Base-by-base conservation (phyloP, 2,329 filamentous ascomycete species). In the Pseudocercospora eumusae region DNA sequence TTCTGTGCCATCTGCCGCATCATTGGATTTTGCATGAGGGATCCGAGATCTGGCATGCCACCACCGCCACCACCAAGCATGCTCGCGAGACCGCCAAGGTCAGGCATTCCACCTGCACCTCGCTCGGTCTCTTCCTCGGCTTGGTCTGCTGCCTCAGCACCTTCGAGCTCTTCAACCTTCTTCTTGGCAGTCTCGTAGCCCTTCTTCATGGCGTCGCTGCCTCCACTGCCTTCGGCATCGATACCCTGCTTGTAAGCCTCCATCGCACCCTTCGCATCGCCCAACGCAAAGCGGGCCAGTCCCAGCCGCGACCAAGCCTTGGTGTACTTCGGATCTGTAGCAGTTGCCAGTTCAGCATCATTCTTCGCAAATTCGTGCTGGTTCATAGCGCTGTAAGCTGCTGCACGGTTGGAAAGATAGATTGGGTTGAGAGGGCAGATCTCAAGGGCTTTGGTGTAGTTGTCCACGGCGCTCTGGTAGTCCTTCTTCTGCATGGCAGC, bases 11-110 rank as follows among this genome's bases (percentile, higher is more conserved):
- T 97, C 80, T 85, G 90, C 56, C 92, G 87, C 80, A 99, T 96
- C 95, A 98, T 98, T 60, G 95, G 95, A 81, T 98, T 99, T 82
- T 83, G 92, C 92, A 98, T 96, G 76, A 99, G 88, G 66, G 86
- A 86, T 66, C 86, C 80, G 23, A 99, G 82, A 76, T 98, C 93
- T 11, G 93, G 92, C 90, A 96, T 95, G 59, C 91, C 91, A 56
- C 89, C 89, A 20, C 84, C 86, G 20, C 82, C 85, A 25, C 82
- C 85, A 25, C 82, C 86, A 33, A 82, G 72, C 80, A 82, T 81
- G 31, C 76, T 73, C 11, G 80, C 79, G 28, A 79, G 68, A 13
- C 68, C 65, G 2, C 72, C 68, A 6, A 79, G 72, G 57, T 79
- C 77, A 2, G 77, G 77, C 76, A 79, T 76, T 4, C 80, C 83